Percentiles rank a stretch among this genome's conserved stretches.
phyloP scores from a whole-genome alignment of 768 basidiomycete genomes.

The Termitomyces sp. region DNA sequence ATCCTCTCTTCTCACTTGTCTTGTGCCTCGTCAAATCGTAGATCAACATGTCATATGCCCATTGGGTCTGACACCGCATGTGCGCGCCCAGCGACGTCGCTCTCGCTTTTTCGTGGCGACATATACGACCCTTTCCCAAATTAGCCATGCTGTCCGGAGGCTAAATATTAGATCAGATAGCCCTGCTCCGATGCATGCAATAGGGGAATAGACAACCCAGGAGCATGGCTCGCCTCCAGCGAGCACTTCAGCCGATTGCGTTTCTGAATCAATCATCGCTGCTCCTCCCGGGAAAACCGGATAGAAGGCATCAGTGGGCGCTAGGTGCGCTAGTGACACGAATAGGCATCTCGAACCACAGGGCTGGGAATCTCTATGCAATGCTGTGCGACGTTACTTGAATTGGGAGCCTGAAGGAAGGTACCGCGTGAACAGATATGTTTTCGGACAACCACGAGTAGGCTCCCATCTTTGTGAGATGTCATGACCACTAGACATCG shows the following conservation, averaged over 20 bases:
- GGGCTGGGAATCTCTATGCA: background rate
- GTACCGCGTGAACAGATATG: background rate
- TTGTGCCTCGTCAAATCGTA: constrained; percentile 13
- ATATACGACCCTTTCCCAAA: background rate
- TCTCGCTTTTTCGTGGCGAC: background rate
- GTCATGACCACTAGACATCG: too few species aligned
- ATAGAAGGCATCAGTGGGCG: background rate
- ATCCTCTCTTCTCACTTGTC: too few species aligned
- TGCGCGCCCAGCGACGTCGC: too few species aligned
- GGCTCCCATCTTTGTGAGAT: too few species aligned
- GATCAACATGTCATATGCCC: background rate
- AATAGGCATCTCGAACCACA: background rate
- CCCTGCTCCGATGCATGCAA: background rate
- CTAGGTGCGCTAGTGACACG: background rate
- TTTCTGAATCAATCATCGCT: background rate
- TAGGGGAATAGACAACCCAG: background rate
- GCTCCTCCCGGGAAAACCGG: background rate
- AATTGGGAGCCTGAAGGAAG: constrained; percentile 13
- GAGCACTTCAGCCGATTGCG: constrained; percentile 10
- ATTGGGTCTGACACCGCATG: too few species aligned
- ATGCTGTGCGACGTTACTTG: constrained; percentile 6
- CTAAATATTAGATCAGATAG: background rate
- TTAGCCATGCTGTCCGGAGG: background rate
- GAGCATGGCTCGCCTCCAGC: background rate
- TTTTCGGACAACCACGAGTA: constrained; percentile 3